A percentile compares a stretch with the other conserved stretches of the same genome.
Conservation (phyloP, 192 early-diverging fungal genomes). For the Chytriomyces sp. region DNA sequence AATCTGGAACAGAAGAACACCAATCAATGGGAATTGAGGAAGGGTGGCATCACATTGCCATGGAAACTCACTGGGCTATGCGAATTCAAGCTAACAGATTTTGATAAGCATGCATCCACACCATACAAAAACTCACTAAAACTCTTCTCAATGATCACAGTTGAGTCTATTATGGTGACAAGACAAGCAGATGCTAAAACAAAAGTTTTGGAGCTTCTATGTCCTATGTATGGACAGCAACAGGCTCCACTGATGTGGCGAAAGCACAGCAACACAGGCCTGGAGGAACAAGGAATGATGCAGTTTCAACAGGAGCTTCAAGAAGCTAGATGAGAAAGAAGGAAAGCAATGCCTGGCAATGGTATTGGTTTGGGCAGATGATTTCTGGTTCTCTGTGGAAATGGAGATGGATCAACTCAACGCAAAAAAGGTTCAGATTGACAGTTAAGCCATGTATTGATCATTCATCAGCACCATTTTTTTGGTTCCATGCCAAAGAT, state of each 20-base stretch:
- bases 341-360: not conserved
- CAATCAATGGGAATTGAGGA: slow-evolving; percentile 8
- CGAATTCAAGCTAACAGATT: not conserved
- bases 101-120: not conserved
- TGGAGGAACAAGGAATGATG: not conserved
- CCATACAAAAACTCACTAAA: not conserved
- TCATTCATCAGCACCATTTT: not conserved
- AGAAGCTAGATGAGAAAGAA: not conserved
- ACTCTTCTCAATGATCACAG: not conserved
- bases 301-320: not conserved
- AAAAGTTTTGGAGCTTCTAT: not conserved
- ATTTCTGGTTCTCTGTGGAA: not conserved
- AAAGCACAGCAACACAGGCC: not conserved
- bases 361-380: not conserved
- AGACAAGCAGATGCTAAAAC: not conserved
- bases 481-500: not conserved
- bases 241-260: slow-evolving; percentile 9
- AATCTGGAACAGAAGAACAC: slow-evolving; percentile 13
- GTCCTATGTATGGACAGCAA: not conserved
- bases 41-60: slow-evolving; percentile 5
- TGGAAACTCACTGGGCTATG: slow-evolving; percentile 2
- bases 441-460: not conserved
- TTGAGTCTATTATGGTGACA: not conserved
- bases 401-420: not conserved
- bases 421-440: not conserved